phyloP scores from a whole-genome alignment of 2,329 filamentous ascomycete genomes.

The Ophiosphaerella herpotricha region DNA sequence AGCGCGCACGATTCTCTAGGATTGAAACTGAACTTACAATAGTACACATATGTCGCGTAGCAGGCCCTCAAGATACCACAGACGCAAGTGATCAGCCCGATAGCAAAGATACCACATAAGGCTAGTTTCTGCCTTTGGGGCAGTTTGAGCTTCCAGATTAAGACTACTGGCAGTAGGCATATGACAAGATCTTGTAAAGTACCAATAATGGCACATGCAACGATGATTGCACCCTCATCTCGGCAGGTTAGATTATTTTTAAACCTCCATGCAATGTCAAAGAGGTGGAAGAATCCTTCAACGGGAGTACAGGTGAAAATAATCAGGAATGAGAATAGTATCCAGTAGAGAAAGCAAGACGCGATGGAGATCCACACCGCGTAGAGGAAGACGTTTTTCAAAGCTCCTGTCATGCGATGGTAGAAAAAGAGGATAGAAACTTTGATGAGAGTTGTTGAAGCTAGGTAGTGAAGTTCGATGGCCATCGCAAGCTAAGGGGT shows the following conservation, averaged over 20 bases:
- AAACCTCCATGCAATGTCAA: constrained; percentile 38
- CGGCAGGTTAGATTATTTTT: constrained; percentile 42
- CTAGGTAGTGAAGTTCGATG: constrained; percentile 40
- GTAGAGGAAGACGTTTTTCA: constrained; percentile 43
- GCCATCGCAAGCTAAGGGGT: constrained; percentile 30
- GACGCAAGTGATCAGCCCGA: constrained; percentile 48
- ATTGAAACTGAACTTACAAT: constrained; percentile 14
- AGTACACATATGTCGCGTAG: constrained; percentile 41
- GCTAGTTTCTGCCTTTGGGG: constrained; percentile 50
- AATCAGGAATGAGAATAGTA: constrained; percentile 45
- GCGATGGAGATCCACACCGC: constrained; percentile 45
- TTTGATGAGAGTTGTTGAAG: constrained; percentile 31
- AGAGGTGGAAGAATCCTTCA: constrained; percentile 48
- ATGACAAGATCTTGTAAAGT: constrained; percentile 49
- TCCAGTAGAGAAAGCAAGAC: constrained; percentile 46
- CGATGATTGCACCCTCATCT: constrained; percentile 46
- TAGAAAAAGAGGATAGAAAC: constrained; percentile 47
- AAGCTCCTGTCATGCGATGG: constrained; percentile 46
- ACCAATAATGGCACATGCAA: constrained; percentile 47
- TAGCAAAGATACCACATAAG: constrained; percentile 50
- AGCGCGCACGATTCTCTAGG: not conserved
- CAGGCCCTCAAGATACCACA: constrained; percentile 46
- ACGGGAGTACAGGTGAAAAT: constrained; percentile 47
- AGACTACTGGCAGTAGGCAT: constrained; percentile 48
- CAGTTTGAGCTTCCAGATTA: constrained; percentile 53